Percentiles rank a stretch among this genome's conserved stretches.
Evolutionary conservation across 1,284 basidiomycete genomes (phyloP).

Genomic region (Prillingera fragicola): DNA sequence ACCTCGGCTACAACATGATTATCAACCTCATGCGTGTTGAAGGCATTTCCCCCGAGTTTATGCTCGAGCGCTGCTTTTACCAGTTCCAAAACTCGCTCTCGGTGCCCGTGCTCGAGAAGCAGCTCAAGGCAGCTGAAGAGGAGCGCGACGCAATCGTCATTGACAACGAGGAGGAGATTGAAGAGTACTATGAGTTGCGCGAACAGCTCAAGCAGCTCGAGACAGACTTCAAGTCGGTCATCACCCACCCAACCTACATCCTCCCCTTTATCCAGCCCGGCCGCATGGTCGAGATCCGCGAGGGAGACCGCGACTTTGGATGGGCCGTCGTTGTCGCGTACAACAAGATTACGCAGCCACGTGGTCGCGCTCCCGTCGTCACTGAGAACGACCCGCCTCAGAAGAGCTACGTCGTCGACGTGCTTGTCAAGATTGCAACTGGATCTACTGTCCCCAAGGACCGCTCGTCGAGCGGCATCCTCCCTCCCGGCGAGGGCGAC

Average conservation of each 20-base stretch:
- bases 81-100: slow-evolving; percentile 94
- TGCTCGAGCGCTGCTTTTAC: slow-evolving; percentile 96
- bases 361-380: slow-evolving; percentile 46
- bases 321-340: slow-evolving; percentile 94
- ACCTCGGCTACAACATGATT: slow-evolving; percentile 99
- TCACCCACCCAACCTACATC: slow-evolving; percentile 90
- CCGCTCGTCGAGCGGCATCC: slow-evolving; percentile 58
- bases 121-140: slow-evolving; percentile 70
- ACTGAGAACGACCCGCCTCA: slow-evolving; percentile 65
- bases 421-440: slow-evolving; percentile 75
- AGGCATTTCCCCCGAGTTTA: slow-evolving; percentile 95
- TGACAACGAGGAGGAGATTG: slow-evolving; percentile 74
- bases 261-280: slow-evolving; percentile 91
- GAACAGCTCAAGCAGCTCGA: slow-evolving; percentile 85
- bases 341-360: slow-evolving; percentile 57
- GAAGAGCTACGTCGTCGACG: slow-evolving; percentile 87
- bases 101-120: slow-evolving; percentile 79
- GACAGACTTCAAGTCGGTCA: slow-evolving; percentile 78
- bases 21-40: slow-evolving; percentile 98
- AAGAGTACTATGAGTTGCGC: slow-evolving; percentile 85
- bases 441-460: slow-evolving; percentile 64
- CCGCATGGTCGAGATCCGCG: slow-evolving; percentile 79
- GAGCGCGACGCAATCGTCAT: slow-evolving; percentile 64
- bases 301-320: slow-evolving; percentile 84
- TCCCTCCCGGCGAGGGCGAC: slow-evolving; percentile 64